These are phyloP conservation scores for Mortierella sp. DNA, from an alignment of 371 early-diverging fungal genomes.

Conservation along the genomic window DNA sequence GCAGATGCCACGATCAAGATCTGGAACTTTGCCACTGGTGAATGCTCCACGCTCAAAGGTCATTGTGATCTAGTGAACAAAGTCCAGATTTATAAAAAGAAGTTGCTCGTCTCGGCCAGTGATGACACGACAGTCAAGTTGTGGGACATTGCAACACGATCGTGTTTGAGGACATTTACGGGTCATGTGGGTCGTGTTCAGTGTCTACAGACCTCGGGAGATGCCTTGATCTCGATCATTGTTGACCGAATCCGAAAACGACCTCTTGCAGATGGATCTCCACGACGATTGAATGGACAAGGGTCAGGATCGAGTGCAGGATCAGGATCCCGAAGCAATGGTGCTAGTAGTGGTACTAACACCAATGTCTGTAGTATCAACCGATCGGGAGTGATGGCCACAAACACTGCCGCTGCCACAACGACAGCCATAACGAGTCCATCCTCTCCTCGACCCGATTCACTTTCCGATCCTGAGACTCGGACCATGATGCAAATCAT, in stretches of 20 bases:
- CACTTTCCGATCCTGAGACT: slow-evolving; percentile 42
- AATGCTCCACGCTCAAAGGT: slow-evolving; percentile 78
- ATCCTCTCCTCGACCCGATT: slow-evolving; percentile 19
- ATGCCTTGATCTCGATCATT: slow-evolving; percentile 26
- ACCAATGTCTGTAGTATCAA: slow-evolving; percentile 23
- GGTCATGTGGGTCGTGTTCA: slow-evolving; percentile 87
- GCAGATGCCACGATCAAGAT: slow-evolving; percentile 87
- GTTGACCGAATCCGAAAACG: slow-evolving; percentile 26
- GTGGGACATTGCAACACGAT: slow-evolving; percentile 80
- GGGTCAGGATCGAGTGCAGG: not conserved
- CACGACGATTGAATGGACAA: not conserved
- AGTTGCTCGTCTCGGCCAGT: slow-evolving; percentile 74
- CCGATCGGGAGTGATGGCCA: slow-evolving; percentile 13
- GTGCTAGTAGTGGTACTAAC: slow-evolving; percentile 3
- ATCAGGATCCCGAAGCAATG: not conserved
- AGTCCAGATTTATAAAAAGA: slow-evolving; percentile 75
- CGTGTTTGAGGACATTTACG: slow-evolving; percentile 70
- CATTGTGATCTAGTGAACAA: slow-evolving; percentile 89
- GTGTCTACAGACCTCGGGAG: slow-evolving; percentile 67
- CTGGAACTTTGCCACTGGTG: slow-evolving; percentile 85
- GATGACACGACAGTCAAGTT: slow-evolving; percentile 81
- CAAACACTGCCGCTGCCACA: slow-evolving; percentile 11
- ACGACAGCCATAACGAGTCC: slow-evolving; percentile 17
- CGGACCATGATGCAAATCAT: slow-evolving; percentile 72
- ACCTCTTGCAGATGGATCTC: slow-evolving; percentile 6